Conservation (phyloP, 2,329 filamentous ascomycete genomes). For the Aureobasidium melanogenum region DNA sequence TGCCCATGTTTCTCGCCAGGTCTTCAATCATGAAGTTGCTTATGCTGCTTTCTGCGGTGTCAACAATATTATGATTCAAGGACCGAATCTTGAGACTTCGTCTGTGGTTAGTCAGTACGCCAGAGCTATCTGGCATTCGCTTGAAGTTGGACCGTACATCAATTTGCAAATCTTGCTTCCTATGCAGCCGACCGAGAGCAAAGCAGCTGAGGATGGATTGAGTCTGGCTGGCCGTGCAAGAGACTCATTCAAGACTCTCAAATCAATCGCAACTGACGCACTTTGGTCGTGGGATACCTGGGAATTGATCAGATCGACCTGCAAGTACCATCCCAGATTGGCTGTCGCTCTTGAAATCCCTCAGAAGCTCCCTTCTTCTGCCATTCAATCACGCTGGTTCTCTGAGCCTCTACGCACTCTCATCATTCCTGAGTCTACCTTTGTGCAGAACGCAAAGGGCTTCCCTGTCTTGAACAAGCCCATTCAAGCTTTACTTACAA, state of each 20-base stretch:
- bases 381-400: conserved; percentile 53
- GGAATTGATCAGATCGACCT: conserved; percentile 77
- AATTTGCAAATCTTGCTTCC: conserved; percentile 74
- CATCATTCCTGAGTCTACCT: conserved; percentile 43
- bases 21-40: conserved; percentile 80
- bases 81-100: conserved; percentile 57
- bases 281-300: conserved; percentile 79
- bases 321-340: conserved; percentile 74
- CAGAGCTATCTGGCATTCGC: conserved; percentile 70
- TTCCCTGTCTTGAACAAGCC: conserved; percentile 50
- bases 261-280: not conserved
- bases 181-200: conserved; percentile 56
- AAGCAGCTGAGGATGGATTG: not conserved
- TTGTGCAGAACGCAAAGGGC: conserved; percentile 50
- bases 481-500: conserved; percentile 49
- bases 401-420: conserved; percentile 54
- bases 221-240: not conserved
- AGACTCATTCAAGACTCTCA: conserved; percentile 1
- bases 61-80: conserved; percentile 71
- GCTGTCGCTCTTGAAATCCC: conserved; percentile 60
- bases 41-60: conserved; percentile 95
- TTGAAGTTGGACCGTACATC: conserved; percentile 65
- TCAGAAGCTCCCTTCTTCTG: conserved; percentile 47
- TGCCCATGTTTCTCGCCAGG: conserved; percentile 77
- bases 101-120: conserved; percentile 50